These are phyloP conservation scores for Cicer pinnatifidum DNA, from an alignment of 306 rosid genomes.

Conservation along the genomic window DNA sequence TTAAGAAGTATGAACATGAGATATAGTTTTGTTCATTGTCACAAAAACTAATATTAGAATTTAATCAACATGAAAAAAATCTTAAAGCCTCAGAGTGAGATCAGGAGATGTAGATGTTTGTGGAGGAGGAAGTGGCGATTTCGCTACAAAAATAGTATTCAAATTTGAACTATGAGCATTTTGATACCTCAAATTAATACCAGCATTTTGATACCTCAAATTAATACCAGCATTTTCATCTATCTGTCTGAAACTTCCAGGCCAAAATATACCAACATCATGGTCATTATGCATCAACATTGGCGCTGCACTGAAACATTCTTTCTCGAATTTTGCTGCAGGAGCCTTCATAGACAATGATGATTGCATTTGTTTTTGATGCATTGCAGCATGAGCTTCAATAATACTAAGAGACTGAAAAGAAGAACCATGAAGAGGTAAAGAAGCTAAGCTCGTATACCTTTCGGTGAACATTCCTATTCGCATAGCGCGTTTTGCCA, in stretches of 20 bases:
- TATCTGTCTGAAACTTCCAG: slow-evolving; percentile 80
- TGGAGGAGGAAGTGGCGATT: slow-evolving; percentile 44
- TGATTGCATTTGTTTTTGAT: slow-evolving; percentile 53
- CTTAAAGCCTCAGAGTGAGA: slow-evolving; percentile 79
- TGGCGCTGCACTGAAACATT: slow-evolving; percentile 53
- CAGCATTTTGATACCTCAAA: slow-evolving; percentile 40
- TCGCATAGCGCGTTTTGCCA: slow-evolving; percentile 85
- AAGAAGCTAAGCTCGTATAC: slow-evolving; percentile 78
- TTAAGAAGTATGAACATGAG: slow-evolving; percentile 62
- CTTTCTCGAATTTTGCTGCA: slow-evolving; percentile 64
- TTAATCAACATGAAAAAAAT: slow-evolving; percentile 27
- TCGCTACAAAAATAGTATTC: slow-evolving; percentile 35
- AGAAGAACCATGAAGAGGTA: slow-evolving; percentile 81
- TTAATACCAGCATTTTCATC: slow-evolving; percentile 47
- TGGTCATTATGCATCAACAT: slow-evolving; percentile 62
- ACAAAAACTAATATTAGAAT: slow-evolving; percentile 39
- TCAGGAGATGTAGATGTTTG: slow-evolving; percentile 62
- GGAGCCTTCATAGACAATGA: slow-evolving; percentile 47
- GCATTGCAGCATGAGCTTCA: slow-evolving; percentile 75
- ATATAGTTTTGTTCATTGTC: slow-evolving; percentile 24
- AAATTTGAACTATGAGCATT: slow-evolving; percentile 46
- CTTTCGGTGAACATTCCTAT: slow-evolving; percentile 71
- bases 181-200: slow-evolving; percentile 42
- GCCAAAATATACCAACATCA: slow-evolving; percentile 71
- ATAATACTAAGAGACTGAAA: slow-evolving; percentile 69